These are phyloP conservation scores for Monilinia fructicola DNA, from an alignment of 2,329 filamentous ascomycete genomes.

Conservation along the genomic window DNA sequence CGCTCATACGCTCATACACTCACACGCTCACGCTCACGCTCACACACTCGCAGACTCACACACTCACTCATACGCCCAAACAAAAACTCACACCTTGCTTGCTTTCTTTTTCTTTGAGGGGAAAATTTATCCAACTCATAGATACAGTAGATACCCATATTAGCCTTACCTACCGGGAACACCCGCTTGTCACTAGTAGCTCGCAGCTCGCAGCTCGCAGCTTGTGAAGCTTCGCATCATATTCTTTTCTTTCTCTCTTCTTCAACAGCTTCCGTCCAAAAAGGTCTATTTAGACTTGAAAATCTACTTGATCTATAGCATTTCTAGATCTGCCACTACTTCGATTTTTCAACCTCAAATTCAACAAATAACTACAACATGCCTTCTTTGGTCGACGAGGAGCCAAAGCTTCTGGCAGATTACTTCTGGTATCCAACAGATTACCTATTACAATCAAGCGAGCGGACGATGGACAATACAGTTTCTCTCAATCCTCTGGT, in stretches of 20 bases:
- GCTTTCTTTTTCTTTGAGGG: too few species aligned
- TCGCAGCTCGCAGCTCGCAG: slow-evolving; percentile 2
- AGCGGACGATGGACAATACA: slow-evolving; percentile 85
- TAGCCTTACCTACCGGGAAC: slow-evolving; percentile 19
- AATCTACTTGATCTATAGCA: neutral
- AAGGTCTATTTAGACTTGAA: slow-evolving; percentile 1
- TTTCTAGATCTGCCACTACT: neutral
- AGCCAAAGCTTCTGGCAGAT: slow-evolving; percentile 42
- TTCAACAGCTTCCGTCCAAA: neutral
- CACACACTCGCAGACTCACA: too few species aligned
- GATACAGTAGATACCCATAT: neutral
- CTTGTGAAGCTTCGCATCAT: neutral
- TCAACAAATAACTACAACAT: slow-evolving; percentile 26
- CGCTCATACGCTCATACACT: too few species aligned
- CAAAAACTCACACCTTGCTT: neutral
- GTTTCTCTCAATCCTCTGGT: slow-evolving; percentile 94
- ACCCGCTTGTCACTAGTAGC: slow-evolving; percentile 2
- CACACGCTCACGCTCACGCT: too few species aligned
- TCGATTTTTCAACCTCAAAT: neutral
- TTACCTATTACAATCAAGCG: slow-evolving; percentile 96
- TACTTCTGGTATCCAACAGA: slow-evolving; percentile 90
- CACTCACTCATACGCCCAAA: too few species aligned
- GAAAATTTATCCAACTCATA: slow-evolving; percentile 6
- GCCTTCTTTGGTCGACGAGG: slow-evolving; percentile 34
- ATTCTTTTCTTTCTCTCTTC: neutral